These are phyloP conservation scores for Pestalotiopsis sp. DNA, from an alignment of 2,329 filamentous ascomycete genomes.

Conservation along the genomic window DNA sequence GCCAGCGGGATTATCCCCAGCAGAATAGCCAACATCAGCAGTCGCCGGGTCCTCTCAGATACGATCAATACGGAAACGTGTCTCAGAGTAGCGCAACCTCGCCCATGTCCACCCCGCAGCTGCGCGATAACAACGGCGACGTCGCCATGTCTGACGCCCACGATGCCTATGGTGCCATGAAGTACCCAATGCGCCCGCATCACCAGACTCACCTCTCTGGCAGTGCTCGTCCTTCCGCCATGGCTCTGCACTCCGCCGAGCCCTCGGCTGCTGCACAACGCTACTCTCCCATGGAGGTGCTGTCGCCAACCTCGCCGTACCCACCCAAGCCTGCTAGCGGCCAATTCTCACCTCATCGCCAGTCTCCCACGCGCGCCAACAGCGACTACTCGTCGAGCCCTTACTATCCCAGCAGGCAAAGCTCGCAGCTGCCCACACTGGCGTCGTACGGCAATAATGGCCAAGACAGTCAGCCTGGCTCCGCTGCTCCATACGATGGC, in stretches of 20 bases:
- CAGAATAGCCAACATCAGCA: conserved; percentile 41
- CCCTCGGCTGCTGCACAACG: conserved; percentile 83
- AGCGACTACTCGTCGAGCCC: conserved; percentile 62
- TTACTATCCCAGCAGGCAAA: conserved; percentile 56
- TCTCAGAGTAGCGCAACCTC: conserved; percentile 44
- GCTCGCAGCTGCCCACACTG: conserved; percentile 75
- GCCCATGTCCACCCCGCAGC: conserved; percentile 53
- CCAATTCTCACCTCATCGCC: conserved; percentile 58
- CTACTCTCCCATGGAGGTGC: conserved; percentile 93
- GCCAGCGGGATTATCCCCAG: conserved; percentile 35
- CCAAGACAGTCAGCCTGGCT: conserved; percentile 74
- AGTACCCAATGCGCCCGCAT: conserved; percentile 80
- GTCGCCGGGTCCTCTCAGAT: conserved; percentile 64
- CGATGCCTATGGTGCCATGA: conserved; percentile 83
- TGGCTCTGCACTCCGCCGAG: conserved; percentile 71
- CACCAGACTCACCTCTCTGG: conserved; percentile 73
- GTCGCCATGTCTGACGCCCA: conserved; percentile 83
- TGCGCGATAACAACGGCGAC: conserved; percentile 74
- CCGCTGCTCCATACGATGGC: conserved; percentile 71
- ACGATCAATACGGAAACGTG: conserved; percentile 59
- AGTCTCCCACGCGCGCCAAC: conserved; percentile 74
- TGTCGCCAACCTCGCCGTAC: conserved; percentile 82
- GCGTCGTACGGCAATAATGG: conserved; percentile 67
- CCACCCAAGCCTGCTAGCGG: conserved; percentile 58
- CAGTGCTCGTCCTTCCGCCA: conserved; percentile 46